Conservation (phyloP, 1,284 basidiomycete genomes). For the Apiotrichum mycotoxinovorans region DNA sequence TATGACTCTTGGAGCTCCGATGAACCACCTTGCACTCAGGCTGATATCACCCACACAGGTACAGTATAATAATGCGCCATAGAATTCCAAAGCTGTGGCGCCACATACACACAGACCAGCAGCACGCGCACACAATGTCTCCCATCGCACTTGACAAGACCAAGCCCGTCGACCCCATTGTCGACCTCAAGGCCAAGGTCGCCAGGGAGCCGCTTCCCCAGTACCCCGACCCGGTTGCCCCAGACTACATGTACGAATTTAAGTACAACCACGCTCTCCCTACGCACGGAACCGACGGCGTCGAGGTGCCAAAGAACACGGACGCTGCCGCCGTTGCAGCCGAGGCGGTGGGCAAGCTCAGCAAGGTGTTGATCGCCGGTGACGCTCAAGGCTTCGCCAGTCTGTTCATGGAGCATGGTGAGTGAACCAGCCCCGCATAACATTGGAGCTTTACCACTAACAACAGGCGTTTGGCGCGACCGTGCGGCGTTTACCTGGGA, state of each 20-base stretch:
- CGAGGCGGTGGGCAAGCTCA: constrained; percentile 8
- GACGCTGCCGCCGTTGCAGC: constrained; percentile 5
- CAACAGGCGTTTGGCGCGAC: constrained; percentile 26
- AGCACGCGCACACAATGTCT: constrained; percentile 15
- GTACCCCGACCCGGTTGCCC: constrained; percentile 11
- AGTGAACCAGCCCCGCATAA: background rate
- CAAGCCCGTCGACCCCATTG: background rate
- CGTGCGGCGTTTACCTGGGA: constrained; percentile 55
- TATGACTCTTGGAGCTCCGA: too few species aligned
- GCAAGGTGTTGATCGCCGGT: background rate
- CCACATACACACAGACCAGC: too few species aligned
- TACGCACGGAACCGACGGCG: constrained; percentile 14
- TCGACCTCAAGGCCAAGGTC: constrained; percentile 20
- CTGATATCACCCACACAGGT: too few species aligned
- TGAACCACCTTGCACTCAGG: too few species aligned
- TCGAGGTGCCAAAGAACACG: constrained; percentile 15
- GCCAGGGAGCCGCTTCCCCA: background rate
- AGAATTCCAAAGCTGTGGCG: too few species aligned
- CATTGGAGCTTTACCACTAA: background rate
- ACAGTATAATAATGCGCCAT: too few species aligned
- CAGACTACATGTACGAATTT: constrained; percentile 32
- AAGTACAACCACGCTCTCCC: constrained; percentile 28
- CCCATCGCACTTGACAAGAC: constrained; percentile 20
- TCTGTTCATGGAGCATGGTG: constrained; percentile 31
- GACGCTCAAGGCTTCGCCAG: constrained; percentile 23